Evolutionary conservation across 306 rosid genomes (phyloP).

Genomic region (Casuarina equisetifolia): DNA sequence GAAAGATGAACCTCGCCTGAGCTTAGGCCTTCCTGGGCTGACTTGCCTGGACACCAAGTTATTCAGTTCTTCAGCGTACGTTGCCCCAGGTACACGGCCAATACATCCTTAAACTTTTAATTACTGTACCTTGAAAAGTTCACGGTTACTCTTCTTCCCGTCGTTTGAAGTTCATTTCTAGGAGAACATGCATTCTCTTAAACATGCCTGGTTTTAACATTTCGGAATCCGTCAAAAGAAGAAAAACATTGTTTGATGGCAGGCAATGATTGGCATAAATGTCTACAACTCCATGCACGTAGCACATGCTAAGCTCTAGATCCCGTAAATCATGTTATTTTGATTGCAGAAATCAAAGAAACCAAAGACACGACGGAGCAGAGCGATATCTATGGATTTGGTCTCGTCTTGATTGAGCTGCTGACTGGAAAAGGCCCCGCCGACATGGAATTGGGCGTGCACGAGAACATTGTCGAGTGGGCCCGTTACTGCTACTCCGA

Average conservation of each 20-base stretch:
- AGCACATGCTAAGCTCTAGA: not conserved
- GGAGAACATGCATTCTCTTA: too few relatives aligned
- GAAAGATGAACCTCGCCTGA: slow-evolving; percentile 55
- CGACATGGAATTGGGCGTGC: slow-evolving; percentile 52
- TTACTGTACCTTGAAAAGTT: too few relatives aligned
- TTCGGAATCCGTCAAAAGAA: too few relatives aligned
- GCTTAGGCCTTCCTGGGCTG: slow-evolving; percentile 41
- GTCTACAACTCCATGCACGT: slow-evolving; percentile 27
- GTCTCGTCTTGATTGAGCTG: slow-evolving; percentile 63
- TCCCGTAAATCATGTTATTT: not conserved
- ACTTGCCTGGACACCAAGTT: slow-evolving; percentile 34
- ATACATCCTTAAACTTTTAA: not conserved
- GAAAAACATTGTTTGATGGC: not conserved
- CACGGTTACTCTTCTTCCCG: too few relatives aligned
- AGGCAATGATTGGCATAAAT: not conserved
- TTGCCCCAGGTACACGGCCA: slow-evolving; percentile 59
- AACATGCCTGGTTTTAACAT: too few relatives aligned
- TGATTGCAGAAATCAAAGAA: slow-evolving; percentile 49
- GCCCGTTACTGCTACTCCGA: slow-evolving; percentile 80
- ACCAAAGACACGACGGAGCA: slow-evolving; percentile 50
- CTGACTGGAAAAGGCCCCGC: slow-evolving; percentile 71
- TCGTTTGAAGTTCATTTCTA: too few relatives aligned
- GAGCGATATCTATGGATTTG: slow-evolving; percentile 71
- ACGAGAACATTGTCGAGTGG: slow-evolving; percentile 71
- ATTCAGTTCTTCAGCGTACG: slow-evolving; percentile 48